phyloP scores from a whole-genome alignment of 345 rosid genomes.

The Lepidium africanum region DNA sequence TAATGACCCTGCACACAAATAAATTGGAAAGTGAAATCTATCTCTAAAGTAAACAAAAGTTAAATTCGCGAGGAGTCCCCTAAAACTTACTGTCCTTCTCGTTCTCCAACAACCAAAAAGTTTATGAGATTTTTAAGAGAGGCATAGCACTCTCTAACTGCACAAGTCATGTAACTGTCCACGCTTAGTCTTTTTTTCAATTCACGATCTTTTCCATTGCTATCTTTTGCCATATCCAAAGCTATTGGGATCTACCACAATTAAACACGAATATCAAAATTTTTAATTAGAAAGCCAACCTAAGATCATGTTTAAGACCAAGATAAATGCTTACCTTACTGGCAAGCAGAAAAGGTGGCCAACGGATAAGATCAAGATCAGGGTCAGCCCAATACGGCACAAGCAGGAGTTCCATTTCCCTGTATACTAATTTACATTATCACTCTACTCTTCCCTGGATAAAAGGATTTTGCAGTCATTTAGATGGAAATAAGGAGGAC shows the following conservation, averaged over 20 bases:
- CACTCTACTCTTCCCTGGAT: neutral
- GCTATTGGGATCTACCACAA: constrained; percentile 50
- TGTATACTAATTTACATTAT: constrained; percentile 5
- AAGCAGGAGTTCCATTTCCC: constrained; percentile 48
- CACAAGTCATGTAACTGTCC: constrained; percentile 49
- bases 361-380: constrained; percentile 38
- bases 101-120: constrained; percentile 39
- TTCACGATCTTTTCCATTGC: constrained; percentile 43
- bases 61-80: neutral
- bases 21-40: neutral
- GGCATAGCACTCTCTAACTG: constrained; percentile 48
- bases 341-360: constrained; percentile 62
- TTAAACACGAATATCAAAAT: neutral
- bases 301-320: neutral
- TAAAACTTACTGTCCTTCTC: constrained; percentile 38
- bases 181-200: constrained; percentile 40
- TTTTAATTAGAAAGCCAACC: neutral
- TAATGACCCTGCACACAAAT: constrained; percentile 50
- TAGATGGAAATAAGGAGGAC: neutral
- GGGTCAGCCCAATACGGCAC: constrained; percentile 52
- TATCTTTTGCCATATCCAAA: constrained; percentile 59
- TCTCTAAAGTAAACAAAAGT: neutral
- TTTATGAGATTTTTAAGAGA: constrained; percentile 42
- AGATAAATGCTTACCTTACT: constrained; percentile 37
- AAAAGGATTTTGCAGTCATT: neutral